Evolutionary conservation across 2,329 filamentous ascomycete genomes (phyloP).

Genomic region (Alternaria conjuncta): DNA sequence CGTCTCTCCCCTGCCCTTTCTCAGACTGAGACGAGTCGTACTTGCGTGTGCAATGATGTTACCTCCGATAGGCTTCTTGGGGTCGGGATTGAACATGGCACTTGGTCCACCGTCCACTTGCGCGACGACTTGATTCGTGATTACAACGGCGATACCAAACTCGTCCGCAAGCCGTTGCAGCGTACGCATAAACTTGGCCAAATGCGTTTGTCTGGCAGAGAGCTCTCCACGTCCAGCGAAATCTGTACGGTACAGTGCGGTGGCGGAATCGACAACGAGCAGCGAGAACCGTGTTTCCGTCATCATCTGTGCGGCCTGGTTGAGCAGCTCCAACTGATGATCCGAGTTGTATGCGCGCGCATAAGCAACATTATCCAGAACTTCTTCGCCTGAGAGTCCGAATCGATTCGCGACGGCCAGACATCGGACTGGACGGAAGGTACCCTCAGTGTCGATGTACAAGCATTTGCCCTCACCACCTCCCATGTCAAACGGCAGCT

Average conservation of each 20-base stretch:
- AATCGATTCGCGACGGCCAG: conserved; percentile 93
- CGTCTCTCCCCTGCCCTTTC: conserved; percentile 94
- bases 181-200: conserved; percentile 87
- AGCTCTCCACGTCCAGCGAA: conserved; percentile 96
- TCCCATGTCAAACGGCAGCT: conserved; percentile 98
- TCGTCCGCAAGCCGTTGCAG: conserved; percentile 77
- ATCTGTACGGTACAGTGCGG: conserved; percentile 92
- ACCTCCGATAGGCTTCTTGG: conserved; percentile 98
- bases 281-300: conserved; percentile 97
- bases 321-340: conserved; percentile 92
- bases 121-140: conserved; percentile 98
- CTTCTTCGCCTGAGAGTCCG: conserved; percentile 93
- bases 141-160: conserved; percentile 97
- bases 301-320: conserved; percentile 98
- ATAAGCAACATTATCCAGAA: conserved; percentile 97
- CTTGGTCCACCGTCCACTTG: conserved; percentile 96
- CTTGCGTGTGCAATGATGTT: conserved; percentile 99
- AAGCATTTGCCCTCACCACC: conserved; percentile 97
- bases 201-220: conserved; percentile 87
- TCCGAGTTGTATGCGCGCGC: conserved; percentile 98
- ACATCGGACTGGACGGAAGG: conserved; percentile 86
- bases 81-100: conserved; percentile 98
- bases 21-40: conserved; percentile 90
- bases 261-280: conserved; percentile 94
- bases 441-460: conserved; percentile 98